These are phyloP conservation scores for Acanthamoeba culbertsoni DNA, from an alignment of 208 protist genomes.

Conservation along the genomic window DNA sequence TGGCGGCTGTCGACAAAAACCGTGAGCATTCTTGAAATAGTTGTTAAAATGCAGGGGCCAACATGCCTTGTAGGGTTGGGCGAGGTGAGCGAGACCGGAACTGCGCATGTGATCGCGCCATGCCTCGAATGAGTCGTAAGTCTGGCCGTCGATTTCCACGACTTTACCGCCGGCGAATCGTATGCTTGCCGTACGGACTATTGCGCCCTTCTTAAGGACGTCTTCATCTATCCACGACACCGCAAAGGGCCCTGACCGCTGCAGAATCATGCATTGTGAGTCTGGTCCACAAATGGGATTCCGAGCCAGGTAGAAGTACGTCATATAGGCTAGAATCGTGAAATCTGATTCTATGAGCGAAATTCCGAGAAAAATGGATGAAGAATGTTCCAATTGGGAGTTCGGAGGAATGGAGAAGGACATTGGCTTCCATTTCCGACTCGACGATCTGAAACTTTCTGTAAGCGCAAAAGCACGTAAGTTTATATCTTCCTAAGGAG, in stretches of 20 bases:
- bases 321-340: no score
- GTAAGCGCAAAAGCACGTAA: not conserved
- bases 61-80: not conserved
- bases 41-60: not conserved
- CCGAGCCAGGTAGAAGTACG: not conserved
- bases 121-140: not conserved
- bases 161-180: not conserved
- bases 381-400: not conserved
- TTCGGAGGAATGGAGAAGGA: not conserved
- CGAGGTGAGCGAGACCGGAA: not conserved
- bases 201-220: not conserved
- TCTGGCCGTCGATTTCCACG: not conserved
- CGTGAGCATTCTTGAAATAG: no score
- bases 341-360: not conserved
- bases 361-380: not conserved
- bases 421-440: not conserved
- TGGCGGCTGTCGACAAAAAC: not conserved
- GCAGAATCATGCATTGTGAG: not conserved
- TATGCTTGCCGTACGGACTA: not conserved
- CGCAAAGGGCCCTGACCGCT: not conserved
- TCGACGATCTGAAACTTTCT: constrained; percentile 40
- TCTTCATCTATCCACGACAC: not conserved
- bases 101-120: not conserved
- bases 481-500: not conserved
- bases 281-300: not conserved